These are phyloP conservation scores for Hirsutella minnesotensis DNA, from an alignment of 2,329 filamentous ascomycete species.

Conservation along the genomic window DNA sequence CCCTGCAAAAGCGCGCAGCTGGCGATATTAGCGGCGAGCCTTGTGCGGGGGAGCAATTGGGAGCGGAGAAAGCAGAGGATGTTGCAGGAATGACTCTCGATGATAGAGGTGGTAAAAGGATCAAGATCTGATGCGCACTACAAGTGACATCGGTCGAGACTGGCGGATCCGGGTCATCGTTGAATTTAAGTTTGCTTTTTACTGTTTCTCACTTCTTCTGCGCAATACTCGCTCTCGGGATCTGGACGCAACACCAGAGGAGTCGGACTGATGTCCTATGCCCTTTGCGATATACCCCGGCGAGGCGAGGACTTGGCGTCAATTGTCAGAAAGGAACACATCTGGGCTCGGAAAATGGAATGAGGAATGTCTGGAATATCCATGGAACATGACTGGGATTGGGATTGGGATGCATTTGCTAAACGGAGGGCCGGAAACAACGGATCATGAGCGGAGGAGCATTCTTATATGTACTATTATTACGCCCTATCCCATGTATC, in stretches of 20 bases:
- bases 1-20: background rate
- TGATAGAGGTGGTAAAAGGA: conserved; percentile 2
- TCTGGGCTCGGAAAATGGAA: background rate
- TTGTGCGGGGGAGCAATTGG: background rate
- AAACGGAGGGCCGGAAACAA: no score
- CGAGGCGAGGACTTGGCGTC: background rate
- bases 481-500: no score
- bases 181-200: background rate
- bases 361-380: no score
- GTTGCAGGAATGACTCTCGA: background rate
- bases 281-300: background rate
- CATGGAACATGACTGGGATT: no score
- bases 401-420: no score
- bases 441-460: no score
- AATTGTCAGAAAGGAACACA: background rate
- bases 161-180: no score
- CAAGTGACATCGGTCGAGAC: background rate
- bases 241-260: background rate
- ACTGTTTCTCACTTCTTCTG: background rate
- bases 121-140: conserved; percentile 2
- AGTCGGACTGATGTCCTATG: background rate
- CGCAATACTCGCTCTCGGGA: no score
- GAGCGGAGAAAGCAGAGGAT: background rate
- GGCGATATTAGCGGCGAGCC: background rate
- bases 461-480: no score